Base-by-base conservation (phyloP, 1,284 basidiomycete species). In the Gastroboletus turbinatus region DNA sequence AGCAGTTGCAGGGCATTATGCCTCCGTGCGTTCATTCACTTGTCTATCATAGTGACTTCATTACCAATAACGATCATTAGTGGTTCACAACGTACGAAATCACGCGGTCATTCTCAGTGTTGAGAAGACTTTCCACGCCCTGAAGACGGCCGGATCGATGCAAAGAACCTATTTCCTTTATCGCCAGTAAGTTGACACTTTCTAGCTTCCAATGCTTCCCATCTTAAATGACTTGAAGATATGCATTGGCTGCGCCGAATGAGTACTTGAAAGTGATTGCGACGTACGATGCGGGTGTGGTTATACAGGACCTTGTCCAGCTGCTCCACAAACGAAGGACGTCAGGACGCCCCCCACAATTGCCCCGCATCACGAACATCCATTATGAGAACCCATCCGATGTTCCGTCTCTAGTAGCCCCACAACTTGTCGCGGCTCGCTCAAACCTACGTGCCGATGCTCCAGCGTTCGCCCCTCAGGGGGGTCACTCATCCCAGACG, bases 1-100 rank as follows among this genome's bases (percentile, higher is more conserved):
- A 16, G 21, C 8, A 46, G 67, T 33, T 69, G 67, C 43, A 60
- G 61, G 39, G 58, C 64, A 6, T 55, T 69, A 8, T 71, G 67
- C 42, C 52, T 69, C 14, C 6, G 67, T 69, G 46, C 36, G 69
- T 71, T 11, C 21, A 38, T 44, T 21, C 5, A 3, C 8, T 21
- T 33, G 17, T 33, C 10, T 19, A 5, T 45, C n/a, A 19, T 2
- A 11, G 7, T 7, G 25, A 19, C 43, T 19, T 19, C 27, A 25
- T 32, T 32, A 32, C 30, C 2, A 23, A 59, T 7, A 27, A 6
- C 1, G 1, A 27, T 19, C 19, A 19, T n/a, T 36, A 69, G 67
- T 72, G 48, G 5, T 17, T 7, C 46, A 67, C 40, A 72, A 69
- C 9, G 55, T 57, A 40, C 23, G 25, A 36, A 47, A 50, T 19